A percentile compares a stretch with the other conserved stretches of the same genome.
These are phyloP conservation scores for Plasmodium fragile DNA, from an alignment of 169 alveolate species.

Conservation along the genomic window DNA sequence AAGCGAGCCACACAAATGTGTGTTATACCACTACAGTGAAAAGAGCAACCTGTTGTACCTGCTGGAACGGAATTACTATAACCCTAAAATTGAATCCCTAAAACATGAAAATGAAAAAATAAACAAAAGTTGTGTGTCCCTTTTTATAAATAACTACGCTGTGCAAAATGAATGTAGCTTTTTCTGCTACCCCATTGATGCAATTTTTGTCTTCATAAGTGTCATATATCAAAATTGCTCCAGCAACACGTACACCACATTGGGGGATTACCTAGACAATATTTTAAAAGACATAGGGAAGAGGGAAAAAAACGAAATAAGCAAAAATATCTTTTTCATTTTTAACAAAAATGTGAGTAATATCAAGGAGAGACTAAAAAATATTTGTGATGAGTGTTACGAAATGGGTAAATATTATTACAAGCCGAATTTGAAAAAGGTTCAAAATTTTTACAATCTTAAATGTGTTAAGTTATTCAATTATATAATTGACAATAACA, in stretches of 20 bases:
- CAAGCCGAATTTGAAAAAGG: constrained; percentile 51
- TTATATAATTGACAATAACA: constrained; percentile 53
- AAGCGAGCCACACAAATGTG: constrained; percentile 58
- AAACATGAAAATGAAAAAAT: constrained; percentile 56
- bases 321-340: constrained; percentile 32
- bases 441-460: constrained; percentile 55
- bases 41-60: constrained; percentile 38
- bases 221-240: constrained; percentile 42
- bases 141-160: constrained; percentile 62
- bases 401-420: constrained; percentile 24
- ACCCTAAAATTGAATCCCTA: constrained; percentile 53
- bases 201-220: constrained; percentile 39
- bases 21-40: constrained; percentile 38
- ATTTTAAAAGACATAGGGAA: constrained; percentile 1
- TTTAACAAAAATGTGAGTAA: constrained; percentile 44
- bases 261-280: constrained; percentile 49
- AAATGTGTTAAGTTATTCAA: constrained; percentile 62
- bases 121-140: constrained; percentile 61
- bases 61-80: constrained; percentile 57
- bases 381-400: constrained; percentile 36
- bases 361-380: constrained; percentile 52
- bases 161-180: constrained; percentile 49
- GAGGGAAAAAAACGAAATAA: constrained; percentile 8
- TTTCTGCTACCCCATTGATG: constrained; percentile 73
- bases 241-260: constrained; percentile 28